Evolutionary conservation across 2,329 filamentous ascomycete species (phyloP), one percentile per base, ranked within the genome.

Genomic region (Curvularia hawaiiensis): DNA sequence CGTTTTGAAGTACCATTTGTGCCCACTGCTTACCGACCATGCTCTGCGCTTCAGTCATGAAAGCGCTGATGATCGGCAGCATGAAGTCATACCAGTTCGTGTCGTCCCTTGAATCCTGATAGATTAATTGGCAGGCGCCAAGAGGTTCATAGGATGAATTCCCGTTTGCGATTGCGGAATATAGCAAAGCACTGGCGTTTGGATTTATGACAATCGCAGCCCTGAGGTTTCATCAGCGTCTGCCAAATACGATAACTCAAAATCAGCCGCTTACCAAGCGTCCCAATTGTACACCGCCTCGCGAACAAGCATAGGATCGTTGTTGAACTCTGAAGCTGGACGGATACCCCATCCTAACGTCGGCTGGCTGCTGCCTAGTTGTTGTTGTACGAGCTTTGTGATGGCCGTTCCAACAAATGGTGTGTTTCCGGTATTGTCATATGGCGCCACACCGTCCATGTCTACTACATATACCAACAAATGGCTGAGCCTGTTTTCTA

Each of bases 181-280:
- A 82, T 0, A 89, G 78, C 20, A 88, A 75, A 0, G 80, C 74
- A 0, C 85, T 88, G 0, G 87, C 86, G 62, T 89, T 88, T 1
- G 85, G 70, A 59, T 88, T 86, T 62, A 89, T 78, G 54, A 89
- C 80, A 46, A 89, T 80, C 0, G 87, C 86, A 0, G 83, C 85
- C 79, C 26, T 28, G 9, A 8, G 26, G 9, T 28, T 28, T 28
- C 9, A 28, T 28, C 4, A 28, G 26, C 26, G 26, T 28, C 26
- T 9, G 4, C 26, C 9, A 28, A 28, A 9, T 28, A 6, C 26
- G 9, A 28, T 9, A 28, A 28, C 7, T 28, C 26, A 28, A 28
- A 28, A 28, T 28, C 26, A 28, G 26, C 26, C 26, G 26, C 26
- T 28, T 28, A 28, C 26, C 83, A 89, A 10, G 81, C 80, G 30